Evolutionary conservation across 192 early-diverging fungal species (phyloP), one percentile per base, ranked within the genome.

Genomic region (Linnemannia exigua): DNA sequence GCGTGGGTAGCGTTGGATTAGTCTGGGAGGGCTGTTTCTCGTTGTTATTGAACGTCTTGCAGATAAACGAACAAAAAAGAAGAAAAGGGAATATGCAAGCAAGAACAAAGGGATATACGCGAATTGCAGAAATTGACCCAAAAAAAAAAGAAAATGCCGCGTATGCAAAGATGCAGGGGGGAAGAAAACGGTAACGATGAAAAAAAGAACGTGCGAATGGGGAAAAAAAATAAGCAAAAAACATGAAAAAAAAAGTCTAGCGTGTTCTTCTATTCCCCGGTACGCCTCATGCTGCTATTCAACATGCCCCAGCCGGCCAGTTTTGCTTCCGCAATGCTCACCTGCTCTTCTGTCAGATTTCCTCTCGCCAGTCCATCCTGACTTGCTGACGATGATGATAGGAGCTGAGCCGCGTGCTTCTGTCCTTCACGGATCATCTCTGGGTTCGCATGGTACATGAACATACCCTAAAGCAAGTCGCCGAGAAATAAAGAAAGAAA

Each of bases 341-440:
- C 79, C 84, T 86, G 84, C 70, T 86, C 84, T 48, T 86, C 84
- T 20, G 78, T 86, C 69, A 86, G 70, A 38, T 86, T 80, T 16
- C 79, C 79, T 72, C 77, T 75, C 19, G 31, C 25, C 46, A 63
- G 28, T 37, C 69, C 77, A 46, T 84, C 82, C 67, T 77, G 72
- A 37, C 6, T 61, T 44, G 44, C 77, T 4, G 83, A 70, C 15
- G 78, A 52, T 4, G 83, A 70, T 9, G 78, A 52, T 48, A 71
- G 20, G 74, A 86, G 61, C 70, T 86, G 78, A 9, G 44, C 28
- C 3, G 84, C 84, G 17, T 41, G 84, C 54, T 75, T 68, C 36
- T 80, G 78, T 28, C 84, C 84, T 51, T 86, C 74, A 15, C 84
- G 84, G 19, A 86, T 58, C 73, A 79, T 19, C 28, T 86, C 84